Conservation (phyloP, 805 yeast species). For the Ogataea chonburiensis region DNA sequence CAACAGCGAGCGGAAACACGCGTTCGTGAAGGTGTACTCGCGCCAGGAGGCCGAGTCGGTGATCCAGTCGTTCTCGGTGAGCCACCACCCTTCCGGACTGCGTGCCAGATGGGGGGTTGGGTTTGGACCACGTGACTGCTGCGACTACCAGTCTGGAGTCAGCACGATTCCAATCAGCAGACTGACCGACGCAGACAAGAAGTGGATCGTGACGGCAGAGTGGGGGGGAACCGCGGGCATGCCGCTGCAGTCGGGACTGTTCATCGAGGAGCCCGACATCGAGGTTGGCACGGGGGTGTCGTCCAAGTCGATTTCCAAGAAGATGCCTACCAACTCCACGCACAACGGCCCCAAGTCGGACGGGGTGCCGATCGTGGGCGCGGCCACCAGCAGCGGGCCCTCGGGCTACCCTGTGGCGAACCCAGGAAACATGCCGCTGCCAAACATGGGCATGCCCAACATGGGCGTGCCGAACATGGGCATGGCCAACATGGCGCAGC, state of each 20-base stretch:
- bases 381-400: constrained; percentile 10
- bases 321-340: constrained; percentile 88
- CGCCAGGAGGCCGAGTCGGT: constrained; percentile 89
- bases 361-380: constrained; percentile 22
- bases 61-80: constrained; percentile 58
- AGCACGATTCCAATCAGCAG: constrained; percentile 84
- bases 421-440: constrained; percentile 15
- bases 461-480: constrained; percentile 13
- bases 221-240: constrained; percentile 97
- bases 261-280: constrained; percentile 95
- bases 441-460: constrained; percentile 15
- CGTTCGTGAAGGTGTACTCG: constrained; percentile 91
- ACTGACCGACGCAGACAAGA: constrained; percentile 88
- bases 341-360: constrained; percentile 84
- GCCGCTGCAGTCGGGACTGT: constrained; percentile 74
- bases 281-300: constrained; percentile 94
- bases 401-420: constrained; percentile 14
- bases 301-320: constrained; percentile 85
- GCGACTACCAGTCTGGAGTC: constrained; percentile 88
- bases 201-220: constrained; percentile 87
- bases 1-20: constrained; percentile 89
- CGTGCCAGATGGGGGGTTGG: constrained; percentile 99
- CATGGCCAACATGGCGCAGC: constrained; percentile 7
- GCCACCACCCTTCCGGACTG: constrained; percentile 61
- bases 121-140: constrained; percentile 97